Base-by-base conservation (phyloP, 306 rosid genomes). In the Sechiopsis laciniata region DNA sequence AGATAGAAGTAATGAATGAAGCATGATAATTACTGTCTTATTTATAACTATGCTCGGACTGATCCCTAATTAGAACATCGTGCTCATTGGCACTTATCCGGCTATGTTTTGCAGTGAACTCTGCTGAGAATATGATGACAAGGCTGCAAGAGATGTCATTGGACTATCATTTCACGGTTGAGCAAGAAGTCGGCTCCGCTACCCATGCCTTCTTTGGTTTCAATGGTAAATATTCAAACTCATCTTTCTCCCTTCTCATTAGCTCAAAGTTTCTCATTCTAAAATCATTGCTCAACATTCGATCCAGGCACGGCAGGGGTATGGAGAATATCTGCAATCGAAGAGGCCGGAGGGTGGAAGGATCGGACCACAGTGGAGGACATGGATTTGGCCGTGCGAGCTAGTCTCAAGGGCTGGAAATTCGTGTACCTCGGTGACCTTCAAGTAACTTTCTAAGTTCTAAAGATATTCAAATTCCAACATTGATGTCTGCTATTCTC, bases 111-210 rank as follows among this genome's bases (percentile, higher is more conserved):
- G 54, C 88, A 91, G 97, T 91, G 84, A 91, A 91, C 80, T 79
- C 95, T 12, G 55, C 86, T 20, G 97, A 91, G 81, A 87, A 92
- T 78, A 77, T 91, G 88, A 87, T 91, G 97, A 91, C 97, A 4
- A 87, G 97, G 74, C 86, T 91, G 88, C 97, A 92, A 87, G 97
- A 92, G 81, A 92, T 92, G 97, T 92, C 97, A 11, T 62, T 92
- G 81, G 95, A 92, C 82, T 92, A 90, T 85, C 97, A 92, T 87
- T 92, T 92, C 58, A 90, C 95, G 0, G 95, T 92, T 8, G 97
- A 91, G 79, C 97, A 91, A 75, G 92, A 91, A 91, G 97, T 88
- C 32, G 97, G 97, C 16, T 91, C 97, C 68, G 82, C 89, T 77
- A 87, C 97, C 22, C 77, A 88, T 22, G 89, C 96, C 59, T 91